Percentiles rank a stretch among this genome's conserved stretches.
phyloP scores from a whole-genome alignment of 257 asterid species.

The Lycium barbarum region DNA sequence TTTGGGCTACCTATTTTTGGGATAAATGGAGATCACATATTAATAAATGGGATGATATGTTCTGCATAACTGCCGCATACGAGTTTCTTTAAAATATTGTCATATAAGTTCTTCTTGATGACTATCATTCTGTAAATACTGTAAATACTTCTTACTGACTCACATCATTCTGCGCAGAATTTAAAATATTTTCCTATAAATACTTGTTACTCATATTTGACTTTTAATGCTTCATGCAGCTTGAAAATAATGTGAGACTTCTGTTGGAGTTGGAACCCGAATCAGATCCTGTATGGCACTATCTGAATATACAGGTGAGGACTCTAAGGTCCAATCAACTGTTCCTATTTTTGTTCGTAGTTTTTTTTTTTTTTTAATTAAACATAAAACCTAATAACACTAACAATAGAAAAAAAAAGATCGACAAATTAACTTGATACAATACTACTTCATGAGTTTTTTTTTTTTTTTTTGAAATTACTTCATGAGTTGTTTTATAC shows the following conservation, averaged over 20 bases:
- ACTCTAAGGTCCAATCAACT: slow-evolving; percentile 6
- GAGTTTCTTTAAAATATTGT: too few relatives aligned
- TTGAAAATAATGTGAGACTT: slow-evolving; percentile 92
- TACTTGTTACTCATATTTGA: slow-evolving; percentile 14
- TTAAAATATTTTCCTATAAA: neutral
- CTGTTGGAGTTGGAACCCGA: slow-evolving; percentile 96
- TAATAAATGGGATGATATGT: neutral
- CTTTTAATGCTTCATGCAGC: slow-evolving; percentile 67
- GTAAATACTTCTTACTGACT: too few relatives aligned
- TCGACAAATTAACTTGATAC: neutral
- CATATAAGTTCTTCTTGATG: too few relatives aligned
- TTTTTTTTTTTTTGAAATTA: neutral
- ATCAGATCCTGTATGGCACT: slow-evolving; percentile 97
- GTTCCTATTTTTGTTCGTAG: slow-evolving; percentile 3
- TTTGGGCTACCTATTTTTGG: slow-evolving; percentile 12
- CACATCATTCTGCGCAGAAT: too few relatives aligned
- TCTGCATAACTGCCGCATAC: too few relatives aligned
- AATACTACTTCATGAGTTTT: slow-evolving; percentile 3
- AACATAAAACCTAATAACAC: neutral
- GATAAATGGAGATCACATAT: slow-evolving; percentile 18
- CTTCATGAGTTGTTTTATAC: slow-evolving; percentile 1
- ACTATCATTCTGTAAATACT: too few relatives aligned
- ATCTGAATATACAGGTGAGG: slow-evolving; percentile 87
- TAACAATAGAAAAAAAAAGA: slow-evolving; percentile 16
- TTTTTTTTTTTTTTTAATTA: neutral